Evolutionary conservation across 345 rosid species (phyloP).

Genomic region (Salix suchowensis): DNA sequence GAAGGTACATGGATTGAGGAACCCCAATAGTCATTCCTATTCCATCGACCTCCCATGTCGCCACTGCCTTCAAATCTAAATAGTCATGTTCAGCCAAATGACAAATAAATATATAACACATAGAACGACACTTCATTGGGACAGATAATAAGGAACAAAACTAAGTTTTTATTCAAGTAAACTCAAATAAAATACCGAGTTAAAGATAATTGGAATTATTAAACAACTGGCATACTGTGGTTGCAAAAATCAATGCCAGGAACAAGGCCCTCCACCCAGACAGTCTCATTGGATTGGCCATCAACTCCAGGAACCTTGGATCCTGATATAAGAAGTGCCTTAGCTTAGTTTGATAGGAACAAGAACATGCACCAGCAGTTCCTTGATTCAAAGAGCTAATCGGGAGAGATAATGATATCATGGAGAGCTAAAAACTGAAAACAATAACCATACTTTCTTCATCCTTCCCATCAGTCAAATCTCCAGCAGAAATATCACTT

Average conservation of each 20-base stretch:
- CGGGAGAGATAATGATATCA: neutral
- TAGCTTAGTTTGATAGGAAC: slow-evolving; percentile 14
- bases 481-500: slow-evolving; percentile 17
- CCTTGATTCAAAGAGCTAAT: neutral
- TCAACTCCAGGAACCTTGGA: slow-evolving; percentile 17
- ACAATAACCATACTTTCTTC: slow-evolving; percentile 35
- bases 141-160: too few species aligned
- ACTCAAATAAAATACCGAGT: neutral
- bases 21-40: slow-evolving; percentile 54
- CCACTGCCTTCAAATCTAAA: slow-evolving; percentile 68
- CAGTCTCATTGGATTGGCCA: slow-evolving; percentile 42
- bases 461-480: slow-evolving; percentile 9
- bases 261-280: slow-evolving; percentile 97
- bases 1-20: slow-evolving; percentile 83
- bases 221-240: slow-evolving; percentile 56
- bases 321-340: slow-evolving; percentile 27
- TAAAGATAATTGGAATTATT: neutral
- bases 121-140: neutral
- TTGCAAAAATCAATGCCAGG: slow-evolving; percentile 98
- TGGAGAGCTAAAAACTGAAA: neutral
- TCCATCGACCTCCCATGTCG: slow-evolving; percentile 98
- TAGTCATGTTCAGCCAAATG: slow-evolving; percentile 5
- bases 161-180: too few species aligned
- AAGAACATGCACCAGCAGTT: neutral
- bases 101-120: neutral